Evolutionary conservation across 495 filamentous ascomycete genomes (phyloP).

Genomic region (Xylaria palmicola): DNA sequence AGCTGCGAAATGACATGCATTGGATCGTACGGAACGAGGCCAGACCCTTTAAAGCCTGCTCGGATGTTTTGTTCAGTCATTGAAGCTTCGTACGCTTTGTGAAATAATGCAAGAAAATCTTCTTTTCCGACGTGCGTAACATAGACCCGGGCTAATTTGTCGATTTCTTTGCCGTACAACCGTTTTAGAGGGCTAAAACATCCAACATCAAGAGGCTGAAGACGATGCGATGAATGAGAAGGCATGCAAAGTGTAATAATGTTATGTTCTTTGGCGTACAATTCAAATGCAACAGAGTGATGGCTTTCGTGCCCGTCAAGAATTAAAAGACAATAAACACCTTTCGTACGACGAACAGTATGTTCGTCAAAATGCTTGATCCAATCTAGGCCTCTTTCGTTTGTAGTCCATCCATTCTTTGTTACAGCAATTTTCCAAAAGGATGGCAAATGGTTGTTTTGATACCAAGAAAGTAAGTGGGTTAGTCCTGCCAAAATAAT

Average conservation of each 20-base stretch:
- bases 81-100: neutral
- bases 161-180: neutral
- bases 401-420: conserved; percentile 37
- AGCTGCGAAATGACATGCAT: neutral
- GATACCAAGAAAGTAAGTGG: neutral
- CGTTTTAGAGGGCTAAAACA: neutral
- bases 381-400: conserved; percentile 25
- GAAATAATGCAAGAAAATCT: neutral
- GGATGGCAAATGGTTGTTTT: neutral
- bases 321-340: conserved; percentile 31
- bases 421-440: conserved; percentile 30
- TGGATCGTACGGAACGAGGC: neutral
- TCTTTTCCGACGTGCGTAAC: neutral
- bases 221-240: neutral
- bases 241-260: conserved; percentile 35
- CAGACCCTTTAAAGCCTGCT: neutral
- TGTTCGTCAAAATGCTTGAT: conserved; percentile 14
- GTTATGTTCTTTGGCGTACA: conserved; percentile 22
- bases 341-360: conserved; percentile 22
- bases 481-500: neutral
- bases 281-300: conserved; percentile 25
- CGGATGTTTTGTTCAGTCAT: neutral
- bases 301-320: conserved; percentile 35
- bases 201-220: neutral
- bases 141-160: neutral